These are phyloP conservation scores for Akanthomyces uredinophilus DNA, from an alignment of 2,329 filamentous ascomycete species.

Conservation along the genomic window DNA sequence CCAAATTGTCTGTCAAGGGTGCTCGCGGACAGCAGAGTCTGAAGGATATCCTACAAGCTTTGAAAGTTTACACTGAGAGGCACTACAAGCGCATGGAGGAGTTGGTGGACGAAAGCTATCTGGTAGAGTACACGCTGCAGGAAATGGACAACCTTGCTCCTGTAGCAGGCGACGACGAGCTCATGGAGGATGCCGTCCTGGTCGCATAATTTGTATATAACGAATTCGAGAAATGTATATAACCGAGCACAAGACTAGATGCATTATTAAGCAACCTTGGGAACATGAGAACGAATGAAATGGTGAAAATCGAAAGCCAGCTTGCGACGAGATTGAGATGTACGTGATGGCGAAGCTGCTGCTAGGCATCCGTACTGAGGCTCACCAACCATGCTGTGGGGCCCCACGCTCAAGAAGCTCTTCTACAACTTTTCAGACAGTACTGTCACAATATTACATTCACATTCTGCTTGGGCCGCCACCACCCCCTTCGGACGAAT, in stretches of 20 bases:
- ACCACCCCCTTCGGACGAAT: background rate
- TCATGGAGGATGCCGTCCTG: slow-evolving; percentile 39
- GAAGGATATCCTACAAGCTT: slow-evolving; percentile 79
- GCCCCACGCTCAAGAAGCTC: slow-evolving; percentile 10
- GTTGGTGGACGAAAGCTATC: slow-evolving; percentile 86
- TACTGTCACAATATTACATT: background rate
- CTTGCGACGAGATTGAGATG: no score
- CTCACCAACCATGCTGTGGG: background rate
- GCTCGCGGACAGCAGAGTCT: slow-evolving; percentile 59
- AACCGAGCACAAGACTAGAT: background rate
- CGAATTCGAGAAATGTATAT: slow-evolving; percentile 7
- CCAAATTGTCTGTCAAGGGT: slow-evolving; percentile 59
- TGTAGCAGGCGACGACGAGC: slow-evolving; percentile 29
- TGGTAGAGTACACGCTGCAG: slow-evolving; percentile 86
- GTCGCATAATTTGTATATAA: slow-evolving; percentile 23
- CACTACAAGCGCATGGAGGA: slow-evolving; percentile 90
- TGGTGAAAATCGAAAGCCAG: background rate
- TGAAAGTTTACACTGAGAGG: slow-evolving; percentile 85
- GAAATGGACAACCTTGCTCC: slow-evolving; percentile 79
- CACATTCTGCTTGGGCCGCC: background rate
- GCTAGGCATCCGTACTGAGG: background rate
- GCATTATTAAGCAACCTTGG: background rate
- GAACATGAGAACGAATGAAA: background rate
- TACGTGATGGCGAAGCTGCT: background rate
- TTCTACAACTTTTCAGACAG: background rate